Evolutionary conservation across 306 rosid species (phyloP).

Genomic region (Sesbania bispinosa): DNA sequence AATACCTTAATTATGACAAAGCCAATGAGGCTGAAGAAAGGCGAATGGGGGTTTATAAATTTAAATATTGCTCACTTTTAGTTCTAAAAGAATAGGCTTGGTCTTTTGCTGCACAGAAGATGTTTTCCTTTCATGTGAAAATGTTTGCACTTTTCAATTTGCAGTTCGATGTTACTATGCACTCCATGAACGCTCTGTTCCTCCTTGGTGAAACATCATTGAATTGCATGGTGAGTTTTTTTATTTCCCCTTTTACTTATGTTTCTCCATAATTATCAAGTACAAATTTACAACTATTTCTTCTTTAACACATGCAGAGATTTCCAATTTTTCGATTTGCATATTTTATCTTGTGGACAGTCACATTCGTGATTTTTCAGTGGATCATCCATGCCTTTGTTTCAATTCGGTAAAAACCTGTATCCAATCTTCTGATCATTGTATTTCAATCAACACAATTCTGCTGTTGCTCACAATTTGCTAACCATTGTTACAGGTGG

Average conservation of each 20-base stretch:
- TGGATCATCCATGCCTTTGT: slow-evolving; percentile 75
- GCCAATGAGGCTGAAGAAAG: not conserved
- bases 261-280: not conserved
- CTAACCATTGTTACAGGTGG: slow-evolving; percentile 59
- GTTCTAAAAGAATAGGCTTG: not conserved
- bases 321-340: slow-evolving; percentile 81
- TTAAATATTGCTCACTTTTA: not conserved
- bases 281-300: slow-evolving; percentile 13
- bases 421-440: slow-evolving; percentile 10
- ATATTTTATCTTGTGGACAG: slow-evolving; percentile 81
- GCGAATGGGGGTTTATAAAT: not conserved
- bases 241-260: not conserved
- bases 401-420: slow-evolving; percentile 47
- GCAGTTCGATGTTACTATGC: slow-evolving; percentile 74
- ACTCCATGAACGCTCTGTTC: slow-evolving; percentile 74
- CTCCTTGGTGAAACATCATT: slow-evolving; percentile 75
- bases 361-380: slow-evolving; percentile 61
- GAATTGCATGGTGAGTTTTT: slow-evolving; percentile 70
- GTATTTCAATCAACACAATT: not conserved
- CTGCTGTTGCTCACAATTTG: not conserved
- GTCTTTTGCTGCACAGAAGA: not conserved
- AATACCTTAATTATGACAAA: not conserved
- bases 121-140: not conserved
- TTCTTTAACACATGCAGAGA: slow-evolving; percentile 56
- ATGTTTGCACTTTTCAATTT: slow-evolving; percentile 28